A percentile compares a stretch with the other conserved stretches of the same genome.
These are phyloP conservation scores for Raphanus hybrid DNA, from an alignment of 441 rosid genomes.

Conservation along the genomic window DNA sequence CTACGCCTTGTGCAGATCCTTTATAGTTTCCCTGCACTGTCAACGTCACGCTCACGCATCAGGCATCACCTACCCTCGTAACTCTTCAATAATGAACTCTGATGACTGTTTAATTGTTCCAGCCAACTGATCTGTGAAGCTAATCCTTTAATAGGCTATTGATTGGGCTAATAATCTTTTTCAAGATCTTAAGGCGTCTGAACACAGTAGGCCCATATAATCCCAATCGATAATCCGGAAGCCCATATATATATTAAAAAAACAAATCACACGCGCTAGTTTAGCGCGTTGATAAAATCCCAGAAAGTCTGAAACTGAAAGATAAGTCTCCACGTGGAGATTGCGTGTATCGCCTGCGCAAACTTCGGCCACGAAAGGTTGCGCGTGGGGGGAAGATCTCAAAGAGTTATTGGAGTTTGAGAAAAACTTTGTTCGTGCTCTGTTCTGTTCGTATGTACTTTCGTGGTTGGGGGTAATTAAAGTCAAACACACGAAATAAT, in stretches of 20 bases:
- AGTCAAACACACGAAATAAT: not conserved
- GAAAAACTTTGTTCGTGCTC: not conserved
- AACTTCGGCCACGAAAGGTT: not conserved
- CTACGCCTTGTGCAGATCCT: too few species aligned
- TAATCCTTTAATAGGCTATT: too few species aligned
- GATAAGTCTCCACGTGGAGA: constrained; percentile 20
- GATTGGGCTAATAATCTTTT: not conserved
- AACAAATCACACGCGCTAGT: not conserved
- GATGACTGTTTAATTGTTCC: too few species aligned
- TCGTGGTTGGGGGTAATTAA: not conserved
- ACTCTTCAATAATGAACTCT: too few species aligned
- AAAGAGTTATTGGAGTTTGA: not conserved
- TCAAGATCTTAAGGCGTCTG: not conserved
- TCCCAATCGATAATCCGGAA: not conserved
- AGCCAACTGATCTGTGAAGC: too few species aligned
- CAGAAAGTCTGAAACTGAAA: not conserved
- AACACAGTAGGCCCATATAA: not conserved
- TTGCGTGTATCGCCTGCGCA: not conserved
- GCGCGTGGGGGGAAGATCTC: constrained; percentile 15
- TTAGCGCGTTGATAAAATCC: not conserved
- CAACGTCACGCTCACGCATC: too few species aligned
- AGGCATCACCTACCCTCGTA: too few species aligned
- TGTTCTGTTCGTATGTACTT: not conserved
- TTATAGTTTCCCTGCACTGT: too few species aligned
- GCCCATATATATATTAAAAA: not conserved